Percentiles rank a stretch among this genome's conserved stretches.
These are phyloP conservation scores for Leccinum disarticulatum DNA, from an alignment of 768 basidiomycete species.

Conservation along the genomic window DNA sequence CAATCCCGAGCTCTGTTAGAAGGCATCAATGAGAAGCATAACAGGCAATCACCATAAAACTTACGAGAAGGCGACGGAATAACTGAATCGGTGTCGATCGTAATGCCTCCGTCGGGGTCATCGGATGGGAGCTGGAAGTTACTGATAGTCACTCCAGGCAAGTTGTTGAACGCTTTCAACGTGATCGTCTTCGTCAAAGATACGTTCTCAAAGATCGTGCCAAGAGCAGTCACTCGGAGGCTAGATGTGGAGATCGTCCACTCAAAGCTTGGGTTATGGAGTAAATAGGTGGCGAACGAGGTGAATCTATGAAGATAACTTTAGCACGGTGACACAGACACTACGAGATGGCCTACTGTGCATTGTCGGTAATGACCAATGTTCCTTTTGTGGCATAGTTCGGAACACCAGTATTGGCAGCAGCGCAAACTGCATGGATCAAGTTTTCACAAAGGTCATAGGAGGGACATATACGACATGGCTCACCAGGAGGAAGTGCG, in stretches of 20 bases:
- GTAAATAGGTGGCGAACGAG: slow-evolving; percentile 59
- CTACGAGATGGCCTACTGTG: slow-evolving; percentile 37
- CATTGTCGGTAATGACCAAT: slow-evolving; percentile 55
- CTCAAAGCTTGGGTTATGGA: slow-evolving; percentile 62
- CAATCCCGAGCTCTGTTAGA: slow-evolving; percentile 61
- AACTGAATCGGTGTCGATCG: slow-evolving; percentile 62
- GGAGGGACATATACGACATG: neutral
- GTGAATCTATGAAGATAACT: slow-evolving; percentile 47
- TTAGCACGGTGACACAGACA: neutral
- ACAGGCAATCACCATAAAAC: slow-evolving; percentile 29
- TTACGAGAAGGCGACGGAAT: slow-evolving; percentile 67
- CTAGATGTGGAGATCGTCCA: slow-evolving; percentile 71
- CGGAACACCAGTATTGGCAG: slow-evolving; percentile 66
- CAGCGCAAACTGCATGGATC: slow-evolving; percentile 53
- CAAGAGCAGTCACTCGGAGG: slow-evolving; percentile 63
- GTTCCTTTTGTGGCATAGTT: slow-evolving; percentile 53
- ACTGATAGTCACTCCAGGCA: slow-evolving; percentile 68
- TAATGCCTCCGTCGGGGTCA: slow-evolving; percentile 66
- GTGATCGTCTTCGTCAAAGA: slow-evolving; percentile 57
- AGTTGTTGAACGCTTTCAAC: slow-evolving; percentile 68
- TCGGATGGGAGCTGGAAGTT: slow-evolving; percentile 72
- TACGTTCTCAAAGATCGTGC: slow-evolving; percentile 67
- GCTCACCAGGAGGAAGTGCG: slow-evolving; percentile 54
- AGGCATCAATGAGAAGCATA: slow-evolving; percentile 11
- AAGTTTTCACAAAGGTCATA: neutral